Percentiles rank a stretch among this genome's conserved stretches.
Conservation (phyloP, 495 filamentous ascomycete species). For the Thermochaetoides thermophila region DNA sequence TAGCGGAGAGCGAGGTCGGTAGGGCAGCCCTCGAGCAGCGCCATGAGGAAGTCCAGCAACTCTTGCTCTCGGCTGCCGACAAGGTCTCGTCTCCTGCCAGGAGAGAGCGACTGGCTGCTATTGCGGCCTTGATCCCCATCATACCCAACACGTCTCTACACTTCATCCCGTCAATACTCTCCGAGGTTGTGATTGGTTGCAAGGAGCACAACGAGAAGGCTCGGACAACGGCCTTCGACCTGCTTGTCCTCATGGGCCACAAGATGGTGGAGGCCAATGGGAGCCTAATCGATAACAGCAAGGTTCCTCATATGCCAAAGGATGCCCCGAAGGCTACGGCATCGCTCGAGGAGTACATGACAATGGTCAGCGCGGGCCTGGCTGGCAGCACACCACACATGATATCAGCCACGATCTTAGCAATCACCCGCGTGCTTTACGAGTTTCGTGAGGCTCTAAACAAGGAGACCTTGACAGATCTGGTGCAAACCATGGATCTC, state of each 20-base stretch:
- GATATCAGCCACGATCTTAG: constrained; percentile 87
- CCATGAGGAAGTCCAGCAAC: constrained; percentile 56
- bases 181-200: constrained; percentile 84
- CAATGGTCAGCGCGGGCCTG: constrained; percentile 91
- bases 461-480: constrained; percentile 45
- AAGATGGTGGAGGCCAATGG: constrained; percentile 54
- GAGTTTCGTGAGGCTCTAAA: constrained; percentile 56
- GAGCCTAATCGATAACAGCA: constrained; percentile 63
- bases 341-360: constrained; percentile 87
- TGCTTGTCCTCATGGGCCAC: constrained; percentile 77
- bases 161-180: constrained; percentile 81
- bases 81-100: constrained; percentile 73
- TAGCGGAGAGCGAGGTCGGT: constrained; percentile 66
- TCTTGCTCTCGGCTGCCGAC: constrained; percentile 62
- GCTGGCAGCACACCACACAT: constrained; percentile 86
- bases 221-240: constrained; percentile 71
- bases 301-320: constrained; percentile 69
- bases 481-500: constrained; percentile 83
- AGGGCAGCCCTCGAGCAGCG: constrained; percentile 54
- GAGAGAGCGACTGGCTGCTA: constrained; percentile 68
- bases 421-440: constrained; percentile 78
- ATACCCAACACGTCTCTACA: constrained; percentile 63
- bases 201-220: constrained; percentile 97
- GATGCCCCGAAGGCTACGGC: constrained; percentile 64
- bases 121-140: constrained; percentile 61